Evolutionary conservation across 129 eudicot species (phyloP), one percentile per base, ranked within the genome.

Genomic region (Smallanthus sonchifolius): DNA sequence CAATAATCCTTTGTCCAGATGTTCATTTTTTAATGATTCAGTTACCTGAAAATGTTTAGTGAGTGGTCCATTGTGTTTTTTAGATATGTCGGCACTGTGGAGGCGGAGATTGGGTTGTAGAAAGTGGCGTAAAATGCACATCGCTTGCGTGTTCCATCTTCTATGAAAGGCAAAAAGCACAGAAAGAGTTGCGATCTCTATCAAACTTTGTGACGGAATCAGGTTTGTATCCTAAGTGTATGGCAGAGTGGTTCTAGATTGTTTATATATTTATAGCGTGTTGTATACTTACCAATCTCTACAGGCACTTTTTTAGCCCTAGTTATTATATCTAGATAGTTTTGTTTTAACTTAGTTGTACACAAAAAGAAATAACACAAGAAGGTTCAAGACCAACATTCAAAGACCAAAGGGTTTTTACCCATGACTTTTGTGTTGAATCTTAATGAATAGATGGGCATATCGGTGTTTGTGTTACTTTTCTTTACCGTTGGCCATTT

Each of bases 71-170:
- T 49, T 0, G 16, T 65, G 28, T 86, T 20, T 69, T 54, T 65
- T 76, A 94, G 99, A 91, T 94, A 79, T 94, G 99, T 59, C 82
- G 97, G 67, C 91, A 91, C 43, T 94, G 99, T 88, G 99, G 97
- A 78, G 99, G 99, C 17, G 99, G 96, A 3, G 99, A 94, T 74
- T 88, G 97, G 96, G 30, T 81, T 15, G 19, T 88, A 62, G 97
- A 94, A 67, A 91, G 91, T 78, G 91, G 99, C 32, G 84, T 88
- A 83, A 86, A 94, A 68, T 94, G 99, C 71, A 85, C 83, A 2
- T 94, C 99, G 4, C 93, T 94, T 49, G 96, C 99, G 1, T 94
- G 99, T 74, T 85, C 96, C 0, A 79, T 94, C 55, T 94, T 86
- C 77, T 94, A 88, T 19, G 97, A 91, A 80, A 85, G 99, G 70